Base-by-base conservation (phyloP, 768 basidiomycete species). In the Lactifluus hygrophoroides region DNA sequence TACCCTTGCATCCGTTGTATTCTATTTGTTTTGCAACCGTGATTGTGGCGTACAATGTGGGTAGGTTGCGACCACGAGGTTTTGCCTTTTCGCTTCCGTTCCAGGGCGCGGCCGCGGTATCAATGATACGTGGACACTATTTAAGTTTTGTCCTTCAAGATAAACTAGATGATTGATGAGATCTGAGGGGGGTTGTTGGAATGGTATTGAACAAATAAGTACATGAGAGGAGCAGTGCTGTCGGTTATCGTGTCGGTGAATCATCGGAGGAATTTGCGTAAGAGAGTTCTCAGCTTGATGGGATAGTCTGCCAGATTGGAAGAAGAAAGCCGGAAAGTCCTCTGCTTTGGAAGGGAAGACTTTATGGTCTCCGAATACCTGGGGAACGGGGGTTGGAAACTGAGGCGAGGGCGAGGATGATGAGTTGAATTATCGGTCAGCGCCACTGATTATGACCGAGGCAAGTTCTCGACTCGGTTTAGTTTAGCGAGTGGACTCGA, bases 41-140 rank as follows among this genome's bases (percentile, higher is more conserved):
- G 47, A 27, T 48, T 38, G 32, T 17, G 19, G 47, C 19, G n/a
- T 30, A 37, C 30, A 46, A 44, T n/a, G 21, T 43, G 27, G 13
- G n/a, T n/a, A 9, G 2, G 23, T 46, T 56, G 54, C 54, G 40
- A 60, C 51, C 59, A 56, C 54, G 59, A 60, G 49, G 54, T 23
- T 32, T 60, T 55, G 30, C 54, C 54, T 51, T 56, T 56, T 60
- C 53, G 58, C 42, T 50, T 60, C 47, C 52, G 17, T 21, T 49
- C 52, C 27, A 25, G 37, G 23, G 38, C 21, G 28, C 17, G 9
- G 27, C 34, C 48, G 13, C 48, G 23, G 27, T 19, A 28, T 21
- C 34, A 25, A 47, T 2, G 23, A 8, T 9, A 10, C 14, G 28
- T 14, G 27, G 27, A 32, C 9, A 42, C 44, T 52, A 58, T 35